Percentiles rank a stretch among this genome's conserved stretches.
Conservation (phyloP, 352 stramenopile genomes). For the Globisporangium recalcitrans region DNA sequence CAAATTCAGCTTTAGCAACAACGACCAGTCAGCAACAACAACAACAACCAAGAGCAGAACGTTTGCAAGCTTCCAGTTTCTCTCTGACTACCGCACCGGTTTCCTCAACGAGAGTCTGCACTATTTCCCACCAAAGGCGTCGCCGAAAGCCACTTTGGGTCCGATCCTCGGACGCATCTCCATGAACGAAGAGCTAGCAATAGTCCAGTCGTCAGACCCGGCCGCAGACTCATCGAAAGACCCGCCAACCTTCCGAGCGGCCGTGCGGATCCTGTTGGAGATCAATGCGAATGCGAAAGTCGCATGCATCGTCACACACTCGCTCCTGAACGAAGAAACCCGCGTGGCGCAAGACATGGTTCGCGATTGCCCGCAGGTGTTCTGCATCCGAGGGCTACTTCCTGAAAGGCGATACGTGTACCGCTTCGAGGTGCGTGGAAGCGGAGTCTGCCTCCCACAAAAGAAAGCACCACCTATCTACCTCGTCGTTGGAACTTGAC, state of each 20-base stretch:
- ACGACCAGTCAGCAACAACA: neutral
- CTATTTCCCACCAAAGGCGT: conserved; percentile 40
- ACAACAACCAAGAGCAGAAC: conserved; percentile 16
- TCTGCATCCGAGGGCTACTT: conserved; percentile 36
- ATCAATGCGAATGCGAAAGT: conserved; percentile 45
- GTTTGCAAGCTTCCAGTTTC: conserved; percentile 49
- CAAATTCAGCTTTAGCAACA: neutral
- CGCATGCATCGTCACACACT: conserved; percentile 56
- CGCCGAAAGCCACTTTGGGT: conserved; percentile 40
- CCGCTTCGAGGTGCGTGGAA: conserved; percentile 43
- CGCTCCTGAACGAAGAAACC: conserved; percentile 47
- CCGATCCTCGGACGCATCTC: conserved; percentile 54
- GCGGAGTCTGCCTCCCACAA: neutral
- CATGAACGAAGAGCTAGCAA: neutral
- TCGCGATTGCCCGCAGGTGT: conserved; percentile 35
- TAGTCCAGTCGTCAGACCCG: neutral
- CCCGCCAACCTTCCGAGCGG: conserved; percentile 12
- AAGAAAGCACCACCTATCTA: neutral
- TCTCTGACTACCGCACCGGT: conserved; percentile 50
- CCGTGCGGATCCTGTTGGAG: conserved; percentile 59
- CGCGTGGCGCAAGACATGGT: conserved; percentile 30
- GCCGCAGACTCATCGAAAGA: conserved; percentile 9
- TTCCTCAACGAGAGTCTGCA: conserved; percentile 46
- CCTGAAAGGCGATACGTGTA: conserved; percentile 65
- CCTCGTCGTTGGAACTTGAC: too few species aligned